Percentiles rank a stretch among this genome's conserved stretches.
phyloP scores from a whole-genome alignment of 495 filamentous ascomycete genomes.

The Lophiostoma macrostomum region DNA sequence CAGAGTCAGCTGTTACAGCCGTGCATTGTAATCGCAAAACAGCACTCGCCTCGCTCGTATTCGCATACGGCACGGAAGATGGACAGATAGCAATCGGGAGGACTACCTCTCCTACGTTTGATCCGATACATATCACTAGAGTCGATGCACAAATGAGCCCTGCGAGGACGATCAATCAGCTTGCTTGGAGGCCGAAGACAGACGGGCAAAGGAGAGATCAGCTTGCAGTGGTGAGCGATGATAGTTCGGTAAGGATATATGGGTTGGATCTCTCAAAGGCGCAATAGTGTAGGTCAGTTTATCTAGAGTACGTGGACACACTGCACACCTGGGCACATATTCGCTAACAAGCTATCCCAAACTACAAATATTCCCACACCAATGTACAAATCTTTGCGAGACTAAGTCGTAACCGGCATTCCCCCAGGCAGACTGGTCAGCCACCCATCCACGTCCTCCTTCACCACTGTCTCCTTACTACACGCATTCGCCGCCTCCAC shows the following conservation, averaged over 20 bases:
- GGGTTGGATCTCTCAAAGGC: no score
- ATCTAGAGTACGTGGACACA: no score
- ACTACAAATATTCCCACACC: no score
- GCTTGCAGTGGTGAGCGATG: constrained; percentile 79
- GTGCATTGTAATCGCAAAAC: constrained; percentile 59
- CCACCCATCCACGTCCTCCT: constrained; percentile 24
- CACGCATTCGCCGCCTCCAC: constrained; percentile 17
- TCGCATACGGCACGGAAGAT: constrained; percentile 67
- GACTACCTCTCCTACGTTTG: constrained; percentile 41
- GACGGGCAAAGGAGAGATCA: constrained; percentile 40
- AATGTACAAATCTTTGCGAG: no score
- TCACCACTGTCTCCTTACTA: background rate
- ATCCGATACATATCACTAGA: constrained; percentile 45
- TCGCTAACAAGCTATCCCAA: no score
- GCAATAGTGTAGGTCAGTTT: no score
- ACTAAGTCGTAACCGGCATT: constrained; percentile 2
- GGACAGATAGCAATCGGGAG: constrained; percentile 51
- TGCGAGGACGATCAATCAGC: constrained; percentile 68
- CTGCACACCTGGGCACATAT: no score
- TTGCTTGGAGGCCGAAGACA: constrained; percentile 70
- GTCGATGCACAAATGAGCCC: constrained; percentile 44
- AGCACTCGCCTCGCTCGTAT: constrained; percentile 46
- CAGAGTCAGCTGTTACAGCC: constrained; percentile 67
- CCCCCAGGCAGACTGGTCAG: constrained; percentile 3
- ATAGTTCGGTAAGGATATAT: constrained; percentile 75